Evolutionary conservation across 257 asterid genomes (phyloP).

Genomic region (Gentiana straminea): DNA sequence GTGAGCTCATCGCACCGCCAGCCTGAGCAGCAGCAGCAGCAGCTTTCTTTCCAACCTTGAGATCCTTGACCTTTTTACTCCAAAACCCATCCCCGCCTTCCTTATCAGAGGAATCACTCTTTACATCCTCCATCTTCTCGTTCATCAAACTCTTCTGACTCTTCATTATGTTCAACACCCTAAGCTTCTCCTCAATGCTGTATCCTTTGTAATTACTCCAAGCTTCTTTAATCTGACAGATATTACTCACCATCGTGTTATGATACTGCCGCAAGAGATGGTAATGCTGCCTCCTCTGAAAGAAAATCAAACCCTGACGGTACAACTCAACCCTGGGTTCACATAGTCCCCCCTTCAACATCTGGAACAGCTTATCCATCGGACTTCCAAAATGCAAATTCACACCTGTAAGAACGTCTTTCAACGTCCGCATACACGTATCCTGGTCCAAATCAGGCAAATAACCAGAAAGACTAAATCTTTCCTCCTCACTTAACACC

Average conservation of each 20-base stretch:
- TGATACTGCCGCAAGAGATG: slow-evolving; percentile 76
- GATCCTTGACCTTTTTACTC: slow-evolving; percentile 66
- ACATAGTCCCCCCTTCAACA: slow-evolving; percentile 91
- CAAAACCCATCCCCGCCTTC: slow-evolving; percentile 65
- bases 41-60: slow-evolving; percentile 40
- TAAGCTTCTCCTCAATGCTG: slow-evolving; percentile 94
- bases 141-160: slow-evolving; percentile 89
- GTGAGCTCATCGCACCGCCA: slow-evolving; percentile 30
- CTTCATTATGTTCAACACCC: slow-evolving; percentile 76
- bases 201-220: slow-evolving; percentile 83
- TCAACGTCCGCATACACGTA: slow-evolving; percentile 53
- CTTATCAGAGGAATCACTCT: slow-evolving; percentile 73
- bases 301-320: slow-evolving; percentile 77
- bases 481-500: slow-evolving; percentile 71
- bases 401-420: slow-evolving; percentile 69
- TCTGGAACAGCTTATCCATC: slow-evolving; percentile 48
- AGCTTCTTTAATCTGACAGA: slow-evolving; percentile 90
- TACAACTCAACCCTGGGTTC: slow-evolving; percentile 98
- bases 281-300: slow-evolving; percentile 71
- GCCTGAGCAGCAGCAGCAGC: slow-evolving; percentile 22
- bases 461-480: slow-evolving; percentile 66
- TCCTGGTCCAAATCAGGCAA: slow-evolving; percentile 98
- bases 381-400: slow-evolving; percentile 91
- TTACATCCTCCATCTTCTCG: slow-evolving; percentile 83
- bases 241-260: slow-evolving; percentile 58